Conservation (phyloP, 2,329 filamentous ascomycete genomes). For the Alternaria hordeiaustralica region DNA sequence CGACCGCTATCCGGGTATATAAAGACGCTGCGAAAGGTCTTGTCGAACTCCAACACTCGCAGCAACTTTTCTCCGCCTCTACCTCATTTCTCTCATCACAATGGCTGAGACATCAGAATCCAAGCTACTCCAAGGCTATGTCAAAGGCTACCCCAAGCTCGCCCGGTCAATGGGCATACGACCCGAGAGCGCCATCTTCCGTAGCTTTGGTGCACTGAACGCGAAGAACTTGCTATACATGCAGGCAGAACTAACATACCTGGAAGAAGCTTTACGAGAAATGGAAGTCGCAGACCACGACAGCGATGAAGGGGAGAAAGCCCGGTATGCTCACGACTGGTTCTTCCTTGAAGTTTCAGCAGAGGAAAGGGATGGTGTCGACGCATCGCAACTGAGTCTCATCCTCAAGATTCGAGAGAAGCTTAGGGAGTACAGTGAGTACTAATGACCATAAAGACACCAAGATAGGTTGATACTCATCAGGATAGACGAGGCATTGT, state of each 20-base stretch:
- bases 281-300: not conserved
- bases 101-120: constrained; percentile 24
- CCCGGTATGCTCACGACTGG: not conserved
- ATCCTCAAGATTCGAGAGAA: not conserved
- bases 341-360: not conserved
- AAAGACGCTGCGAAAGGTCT: not conserved
- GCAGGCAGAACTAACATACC: not conserved
- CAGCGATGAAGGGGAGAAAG: not conserved
- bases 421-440: not conserved
- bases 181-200: not conserved
- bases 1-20: not conserved
- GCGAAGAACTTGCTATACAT: not conserved
- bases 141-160: not conserved
- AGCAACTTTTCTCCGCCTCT: not conserved
- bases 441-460: not conserved
- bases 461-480: not conserved
- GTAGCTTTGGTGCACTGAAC: not conserved
- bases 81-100: not conserved
- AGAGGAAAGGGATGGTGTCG: not conserved
- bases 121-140: constrained; percentile 30
- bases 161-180: not conserved
- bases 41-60: not conserved
- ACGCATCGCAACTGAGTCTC: not conserved
- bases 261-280: not conserved
- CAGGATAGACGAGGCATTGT: not conserved